phyloP scores from a whole-genome alignment of 1,284 basidiomycete genomes.

The Apiotrichum akiyoshidainum region DNA sequence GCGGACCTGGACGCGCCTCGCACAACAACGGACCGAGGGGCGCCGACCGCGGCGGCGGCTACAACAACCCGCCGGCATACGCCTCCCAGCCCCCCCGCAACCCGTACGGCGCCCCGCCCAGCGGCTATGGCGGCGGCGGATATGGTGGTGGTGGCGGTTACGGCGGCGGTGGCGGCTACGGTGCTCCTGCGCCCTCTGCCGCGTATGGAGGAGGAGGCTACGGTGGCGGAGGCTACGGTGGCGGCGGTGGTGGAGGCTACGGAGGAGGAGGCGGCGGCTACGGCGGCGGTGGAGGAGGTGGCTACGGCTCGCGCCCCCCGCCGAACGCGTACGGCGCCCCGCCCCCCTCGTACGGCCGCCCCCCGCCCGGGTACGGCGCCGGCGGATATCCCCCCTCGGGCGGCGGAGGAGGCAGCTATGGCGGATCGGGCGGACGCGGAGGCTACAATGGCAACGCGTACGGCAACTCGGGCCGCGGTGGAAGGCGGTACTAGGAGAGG shows the following conservation, averaged over 20 bases:
- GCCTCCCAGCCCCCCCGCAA: conserved; percentile 4
- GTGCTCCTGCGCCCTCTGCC: conserved; percentile 7
- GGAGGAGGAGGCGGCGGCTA: conserved; percentile 45
- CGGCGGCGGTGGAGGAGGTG: conserved; percentile 25
- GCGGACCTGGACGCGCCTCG: conserved; percentile 51
- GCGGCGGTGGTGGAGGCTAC: conserved; percentile 53
- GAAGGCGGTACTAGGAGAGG: neutral
- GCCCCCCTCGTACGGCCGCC: conserved; percentile 1
- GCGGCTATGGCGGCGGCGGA: conserved; percentile 8
- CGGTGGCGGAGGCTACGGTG: conserved; percentile 48
- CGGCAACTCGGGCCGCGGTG: neutral
- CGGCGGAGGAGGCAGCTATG: too few species aligned
- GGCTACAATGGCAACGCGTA: conserved; percentile 5
- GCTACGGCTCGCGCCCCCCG: neutral
- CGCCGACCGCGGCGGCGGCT: conserved; percentile 5
- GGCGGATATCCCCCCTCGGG: neutral
- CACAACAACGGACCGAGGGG: neutral
- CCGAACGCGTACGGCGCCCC: neutral
- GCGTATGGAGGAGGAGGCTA: conserved; percentile 11
- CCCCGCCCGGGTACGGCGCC: neutral
- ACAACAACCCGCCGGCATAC: conserved; percentile 1
- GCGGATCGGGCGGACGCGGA: neutral
- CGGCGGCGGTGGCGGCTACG: conserved; percentile 15
- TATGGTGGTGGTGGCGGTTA: conserved; percentile 9
- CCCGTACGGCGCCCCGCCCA: conserved; percentile 10